Percentiles rank a stretch among this genome's conserved stretches.
Evolutionary conservation across 1,139 yeast genomes (phyloP).

Genomic region (Kurtzmaniella quercitrusa): DNA sequence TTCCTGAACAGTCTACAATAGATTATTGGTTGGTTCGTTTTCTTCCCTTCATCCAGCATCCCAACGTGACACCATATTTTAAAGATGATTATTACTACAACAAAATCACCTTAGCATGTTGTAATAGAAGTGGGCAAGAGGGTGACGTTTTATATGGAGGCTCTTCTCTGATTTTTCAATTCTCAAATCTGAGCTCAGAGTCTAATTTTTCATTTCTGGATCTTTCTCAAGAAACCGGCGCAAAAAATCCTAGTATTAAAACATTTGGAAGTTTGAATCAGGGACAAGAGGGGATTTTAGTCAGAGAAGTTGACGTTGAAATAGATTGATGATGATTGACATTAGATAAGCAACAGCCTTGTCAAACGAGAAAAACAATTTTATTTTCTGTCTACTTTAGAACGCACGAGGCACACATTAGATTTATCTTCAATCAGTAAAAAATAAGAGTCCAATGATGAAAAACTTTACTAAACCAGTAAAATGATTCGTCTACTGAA

Average conservation of each 20-base stretch:
- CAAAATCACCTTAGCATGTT: constrained; percentile 42
- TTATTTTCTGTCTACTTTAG: too few species aligned
- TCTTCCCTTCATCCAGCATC: constrained; percentile 55
- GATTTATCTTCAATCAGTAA: not conserved
- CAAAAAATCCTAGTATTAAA: constrained; percentile 46
- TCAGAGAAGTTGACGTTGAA: constrained; percentile 51
- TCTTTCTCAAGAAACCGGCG: constrained; percentile 20
- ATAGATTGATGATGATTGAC: not conserved
- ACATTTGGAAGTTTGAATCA: constrained; percentile 55
- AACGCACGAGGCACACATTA: not conserved
- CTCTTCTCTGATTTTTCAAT: constrained; percentile 54
- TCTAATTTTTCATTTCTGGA: constrained; percentile 8
- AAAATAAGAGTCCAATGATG: too few species aligned
- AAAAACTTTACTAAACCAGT: too few species aligned
- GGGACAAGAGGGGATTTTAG: constrained; percentile 58
- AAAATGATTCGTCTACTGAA: too few species aligned
- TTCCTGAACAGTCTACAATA: constrained; percentile 26
- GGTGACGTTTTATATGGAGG: constrained; percentile 71
- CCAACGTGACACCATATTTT: constrained; percentile 24
- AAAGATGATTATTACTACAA: constrained; percentile 11
- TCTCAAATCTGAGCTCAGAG: constrained; percentile 27
- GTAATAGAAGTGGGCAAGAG: constrained; percentile 77
- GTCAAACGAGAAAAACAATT: too few species aligned
- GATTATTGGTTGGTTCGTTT: constrained; percentile 72
- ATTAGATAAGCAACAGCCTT: not conserved